Conservation (phyloP, 2,329 filamentous ascomycete genomes). For the Arthroderma sp. region DNA sequence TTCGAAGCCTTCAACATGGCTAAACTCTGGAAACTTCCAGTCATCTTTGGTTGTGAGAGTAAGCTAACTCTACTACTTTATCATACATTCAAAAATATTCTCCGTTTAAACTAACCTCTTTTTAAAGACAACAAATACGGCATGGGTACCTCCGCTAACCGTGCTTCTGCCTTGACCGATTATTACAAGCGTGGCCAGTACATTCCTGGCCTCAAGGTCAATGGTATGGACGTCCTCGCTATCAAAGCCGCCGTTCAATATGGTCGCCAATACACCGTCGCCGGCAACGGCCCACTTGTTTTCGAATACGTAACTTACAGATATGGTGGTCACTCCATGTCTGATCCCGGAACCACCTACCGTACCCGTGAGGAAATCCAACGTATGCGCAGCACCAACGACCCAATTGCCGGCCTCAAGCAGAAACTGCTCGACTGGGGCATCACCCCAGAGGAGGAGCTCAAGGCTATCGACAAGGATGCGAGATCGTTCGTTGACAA, state of each 20-base stretch:
- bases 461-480: constrained; percentile 93
- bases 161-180: constrained; percentile 89
- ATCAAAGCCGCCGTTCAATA: constrained; percentile 94
- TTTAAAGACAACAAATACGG: constrained; percentile 95
- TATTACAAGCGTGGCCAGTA: constrained; percentile 99
- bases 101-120: neutral
- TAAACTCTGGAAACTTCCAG: constrained; percentile 93
- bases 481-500: constrained; percentile 72
- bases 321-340: constrained; percentile 99
- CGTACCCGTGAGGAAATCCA: constrained; percentile 98
- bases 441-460: constrained; percentile 80
- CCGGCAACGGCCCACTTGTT: constrained; percentile 83
- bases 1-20: constrained; percentile 99
- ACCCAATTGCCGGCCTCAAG: constrained; percentile 95
- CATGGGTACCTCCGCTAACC: constrained; percentile 93
- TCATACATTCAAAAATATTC: neutral
- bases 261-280: constrained; percentile 72
- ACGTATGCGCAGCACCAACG: constrained; percentile 97
- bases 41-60: constrained; percentile 98
- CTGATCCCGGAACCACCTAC: constrained; percentile 97
- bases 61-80: constrained; percentile 31
- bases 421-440: constrained; percentile 96
- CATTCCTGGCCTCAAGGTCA: constrained; percentile 98
- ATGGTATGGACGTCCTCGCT: constrained; percentile 97
- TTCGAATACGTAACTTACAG: constrained; percentile 99